Base-by-base conservation (phyloP, 2,329 filamentous ascomycete species). In the Ophiostoma novo-ulmi region DNA sequence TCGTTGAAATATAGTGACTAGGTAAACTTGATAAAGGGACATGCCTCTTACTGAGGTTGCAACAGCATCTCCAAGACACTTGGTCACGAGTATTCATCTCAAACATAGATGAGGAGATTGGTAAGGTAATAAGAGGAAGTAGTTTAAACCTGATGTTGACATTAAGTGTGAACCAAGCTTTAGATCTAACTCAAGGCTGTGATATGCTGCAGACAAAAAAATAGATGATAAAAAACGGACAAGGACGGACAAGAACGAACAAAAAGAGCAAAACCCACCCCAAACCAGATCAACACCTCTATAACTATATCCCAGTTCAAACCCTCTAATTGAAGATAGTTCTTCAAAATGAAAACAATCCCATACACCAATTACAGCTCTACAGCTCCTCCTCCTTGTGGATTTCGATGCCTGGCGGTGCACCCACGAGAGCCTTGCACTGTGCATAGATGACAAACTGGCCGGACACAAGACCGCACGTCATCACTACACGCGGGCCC, bases 371-470 rank as follows among this genome's bases (percentile, higher is more conserved):
- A 71, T 70, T 68, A 36, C 48, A 70, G 31, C 31, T 70, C 58
- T 63, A 64, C 5, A 74, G 1, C 69, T 70, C 70, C 38, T 73
- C 72, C 26, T 85, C 83, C 75, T 85, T 85, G 75, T 85, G 83
- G 73, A 85, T 85, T 75, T 85, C 84, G 68, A 85, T 82, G 39
- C 82, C 75, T 0, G 83, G 80, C 31, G 84, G 83, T 4, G 84
- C 84, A 0, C 83, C 83, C 1, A 84, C 84, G 20, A 85, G 76
- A 4, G 82, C 74, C 79, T 86, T 86, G 78, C 83, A 85, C 75
- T 85, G 83, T 2, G 83, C 83, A 70, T 86, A 86, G 48, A 86
- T 85, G 31, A 86, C 84, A 74, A 86, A 86, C 74, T 86, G 84
- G 0, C 81, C 83, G 1, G 83, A 81, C 0, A 86, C 84, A 38